Base-by-base conservation (phyloP, 768 basidiomycete genomes). In the Dendrothele bispora region DNA sequence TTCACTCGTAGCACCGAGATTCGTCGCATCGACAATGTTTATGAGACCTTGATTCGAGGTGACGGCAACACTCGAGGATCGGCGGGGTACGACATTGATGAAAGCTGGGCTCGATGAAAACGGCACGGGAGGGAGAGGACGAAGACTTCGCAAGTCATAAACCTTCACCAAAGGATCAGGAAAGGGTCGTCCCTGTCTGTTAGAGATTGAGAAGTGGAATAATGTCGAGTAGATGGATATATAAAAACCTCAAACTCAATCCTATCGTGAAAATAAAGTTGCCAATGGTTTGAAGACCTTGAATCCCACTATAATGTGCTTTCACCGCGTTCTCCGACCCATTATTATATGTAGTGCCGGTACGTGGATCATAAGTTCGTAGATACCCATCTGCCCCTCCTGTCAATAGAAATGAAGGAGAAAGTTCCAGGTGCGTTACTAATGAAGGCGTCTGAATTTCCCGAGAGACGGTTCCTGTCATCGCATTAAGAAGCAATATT, bases 111-210 rank as follows among this genome's bases (percentile, higher is more conserved):
- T 88, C 10, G 85, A 80, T 5, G 91, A 82, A 63, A 97, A 98
- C 1, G 91, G 83, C 25, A 98, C 77, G 0, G 95, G 92, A 3
- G 91, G 79, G 2, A 98, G 75, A 1, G 92, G 76, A 32, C 82
- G 79, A 74, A 98, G 80, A 20, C 78, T 90, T 25, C 95, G 86
- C 25, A 91, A 58, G 64, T 99, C 95, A 57, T 88, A 97, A 11
- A 98, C 76, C 67, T 95, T 97, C 53, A 99, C 91, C 27, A 94
- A 73, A 3, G 93, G 91, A 62, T 98, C 95, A 0, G 91, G 88
- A 46, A 87, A 79, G 4, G 95, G 92, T 39, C 88, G 84, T 6
- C 87, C 84, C 65, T 90, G 91, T 64, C 95, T 97, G 58, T 32
- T 44, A 25, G 21, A 63, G 58, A 57, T 48, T 32, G 29, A 25